Evolutionary conservation across 176 grass and related monocot genomes (phyloP), one percentile per base, ranked within the genome.

Genomic region (Carex kokanica): DNA sequence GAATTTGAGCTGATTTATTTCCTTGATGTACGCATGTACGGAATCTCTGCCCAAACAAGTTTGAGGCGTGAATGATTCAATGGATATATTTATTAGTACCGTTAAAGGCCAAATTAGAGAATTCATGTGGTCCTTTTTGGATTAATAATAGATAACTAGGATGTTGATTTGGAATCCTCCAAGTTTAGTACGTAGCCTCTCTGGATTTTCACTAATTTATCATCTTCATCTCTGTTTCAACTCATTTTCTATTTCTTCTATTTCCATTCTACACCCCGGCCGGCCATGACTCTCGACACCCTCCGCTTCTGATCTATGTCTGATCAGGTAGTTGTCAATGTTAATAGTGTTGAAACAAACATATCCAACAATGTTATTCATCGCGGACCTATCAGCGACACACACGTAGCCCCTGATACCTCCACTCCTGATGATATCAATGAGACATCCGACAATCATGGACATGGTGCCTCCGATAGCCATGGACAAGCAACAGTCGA

Each of bases 121-220:
- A 67, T 67, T 38, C 3, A 67, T 67, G 29, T 67, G 31, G 2
- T 36, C 64, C 16, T 24, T 21, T 47, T 47, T 73, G 41, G 40
- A 73, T 21, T 47, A 73, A 13, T 49, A 49, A 73, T 73, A 73
- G 69, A 49, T 73, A 73, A 73, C 47, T 21, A 23, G 18, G 6
- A 72, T 72, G n/a, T 40, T 72, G 9, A 51, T 1, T 51, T 47
- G 47, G 24, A 64, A 32, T 21, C 17, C 41, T 74, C 43, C 40
- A 73, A 74, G 41, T 74, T 74, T 51, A 74, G 70, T n/a, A n/a
- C n/a, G n/a, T n/a, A 21, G 40, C 70, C 70, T 74, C 70, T 74
- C 70, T 73, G 70, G 70, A 51, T 74, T 74, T 49, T 43, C 70
- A 74, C 41, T 74, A 74, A 74, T 74, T 74, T 15, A 25, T 74